Evolutionary conservation across 805 yeast genomes (phyloP), one percentile per base, ranked within the genome.

Genomic region (Cyberlindnera maritima): DNA sequence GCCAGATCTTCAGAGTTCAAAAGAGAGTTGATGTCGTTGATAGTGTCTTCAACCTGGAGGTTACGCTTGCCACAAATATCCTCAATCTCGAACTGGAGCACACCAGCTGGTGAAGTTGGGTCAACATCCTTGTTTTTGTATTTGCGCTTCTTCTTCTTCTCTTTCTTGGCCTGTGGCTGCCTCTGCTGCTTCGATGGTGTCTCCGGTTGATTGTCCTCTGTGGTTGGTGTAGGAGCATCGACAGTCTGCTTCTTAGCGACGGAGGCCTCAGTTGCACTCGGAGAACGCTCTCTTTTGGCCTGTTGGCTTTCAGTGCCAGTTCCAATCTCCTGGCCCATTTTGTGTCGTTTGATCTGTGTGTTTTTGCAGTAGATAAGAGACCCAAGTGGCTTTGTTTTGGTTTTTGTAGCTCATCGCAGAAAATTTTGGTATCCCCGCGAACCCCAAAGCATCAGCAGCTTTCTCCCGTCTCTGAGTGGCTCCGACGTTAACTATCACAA

Each of bases 21-120:
- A 21, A 91, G 72, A 11, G 70, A 72, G 19, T 70, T 70, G 68
- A 89, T 78, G 58, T 89, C 90, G 58, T 88, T 88, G 10, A 63
- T 48, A n/a, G 83, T 73, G 26, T 77, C 73, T 2, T 71, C 77
- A 15, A 60, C 58, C 0, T 69, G 63, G 33, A 85, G 63, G 7
- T 64, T 61, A 42, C 74, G 58, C 25, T 71, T 68, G 33, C 61
- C 52, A 21, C 84, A 61, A 11, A 90, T 57, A 41, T 78, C 81
- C 29, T 78, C 74, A 48, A 91, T 87, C 63, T 91, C 97, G 51
- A 71, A 71, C 52, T 81, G 78, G 36, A 92, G 72, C 7, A 88
- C 86, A 8, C 97, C 97, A 33, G 81, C 67, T 8, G 96, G 88
- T 1, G 94, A 77, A 0, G 95, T 87, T 28, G 85, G 76, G 50